A percentile compares a stretch with the other conserved stretches of the same genome.
Evolutionary conservation across 305 asterid genomes (phyloP).

Genomic region (Fraxinus floribunda): DNA sequence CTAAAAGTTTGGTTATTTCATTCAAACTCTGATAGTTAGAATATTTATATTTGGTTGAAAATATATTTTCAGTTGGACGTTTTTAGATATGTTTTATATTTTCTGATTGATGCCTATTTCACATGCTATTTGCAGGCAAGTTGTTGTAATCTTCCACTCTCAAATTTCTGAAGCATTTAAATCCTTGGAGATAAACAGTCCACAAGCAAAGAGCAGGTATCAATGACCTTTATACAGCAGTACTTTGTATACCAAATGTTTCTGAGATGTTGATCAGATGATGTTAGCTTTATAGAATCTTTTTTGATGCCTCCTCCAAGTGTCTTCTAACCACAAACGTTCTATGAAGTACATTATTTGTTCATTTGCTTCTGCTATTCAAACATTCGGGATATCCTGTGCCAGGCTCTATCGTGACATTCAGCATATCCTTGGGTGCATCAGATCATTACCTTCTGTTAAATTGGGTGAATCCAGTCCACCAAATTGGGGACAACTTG

Average conservation of each 20-base stretch:
- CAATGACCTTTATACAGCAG: not conserved
- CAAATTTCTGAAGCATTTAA: constrained; percentile 85
- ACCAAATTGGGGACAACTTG: constrained; percentile 83
- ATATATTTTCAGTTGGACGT: not conserved
- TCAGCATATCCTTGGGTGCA: constrained; percentile 78
- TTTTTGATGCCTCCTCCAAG: not conserved
- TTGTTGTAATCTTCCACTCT: constrained; percentile 72
- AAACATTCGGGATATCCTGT: constrained; percentile 19
- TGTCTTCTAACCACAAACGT: not conserved
- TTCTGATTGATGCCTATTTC: constrained; percentile 16
- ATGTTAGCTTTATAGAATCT: not conserved
- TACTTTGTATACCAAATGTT: constrained; percentile 3
- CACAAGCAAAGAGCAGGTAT: constrained; percentile 76
- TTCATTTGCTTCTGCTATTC: constrained; percentile 6
- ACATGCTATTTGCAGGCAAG: constrained; percentile 68
- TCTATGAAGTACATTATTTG: not conserved
- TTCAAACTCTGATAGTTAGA: not conserved
- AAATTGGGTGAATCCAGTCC: constrained; percentile 51
- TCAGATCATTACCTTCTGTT: constrained; percentile 86
- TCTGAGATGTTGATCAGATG: not conserved
- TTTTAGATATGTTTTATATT: constrained; percentile 6
- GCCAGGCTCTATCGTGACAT: constrained; percentile 70
- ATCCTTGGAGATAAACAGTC: constrained; percentile 60
- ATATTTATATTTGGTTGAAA: not conserved
- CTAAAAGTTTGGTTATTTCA: constrained; percentile 4